Base-by-base conservation (phyloP, 2,329 filamentous ascomycete species). In the Orbilia javanica region DNA sequence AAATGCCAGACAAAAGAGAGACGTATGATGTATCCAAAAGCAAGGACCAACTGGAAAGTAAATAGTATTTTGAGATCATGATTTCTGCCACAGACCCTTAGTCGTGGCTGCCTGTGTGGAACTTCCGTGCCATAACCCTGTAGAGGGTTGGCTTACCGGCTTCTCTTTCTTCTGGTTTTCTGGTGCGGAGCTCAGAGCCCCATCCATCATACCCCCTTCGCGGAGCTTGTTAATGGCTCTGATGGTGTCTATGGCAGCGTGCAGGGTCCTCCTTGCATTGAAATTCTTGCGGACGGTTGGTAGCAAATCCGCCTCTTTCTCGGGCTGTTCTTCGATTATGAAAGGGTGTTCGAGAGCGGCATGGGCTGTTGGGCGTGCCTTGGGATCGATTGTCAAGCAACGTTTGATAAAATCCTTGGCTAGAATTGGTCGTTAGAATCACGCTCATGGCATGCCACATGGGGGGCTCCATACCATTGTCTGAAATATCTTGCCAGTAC, bases 401-500 rank as follows among this genome's bases (percentile, higher is more conserved):
- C 90, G 89, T 81, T 91, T 90, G 85, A 99, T 97, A 85, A 99
- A 99, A 81, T 97, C 92, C 82, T 96, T 92, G 48, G 95, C 93
- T 81, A 60, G 8, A 25, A 39, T 42, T 1, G n/a, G 5, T 7
- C 2, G 13, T 44, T 25, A 44, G 13, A 39, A 55, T 44, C 13
- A 36, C 34, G 15, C 3, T 20, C 13, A 3, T 7, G 27, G 55
- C 6, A 18, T 4, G 27, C 20, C 5, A 34, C 27, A 6, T n/a
- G 8, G 39, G 18, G 22, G n/a, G 5, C 1, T 10, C 11, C 57
- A 29, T 76, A 79, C 81, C 81, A 60, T 90, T 88, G 65, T 91
- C 88, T 25, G 93, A 97, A 79, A 99, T 95, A 78, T 93, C 93
- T 79, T 94, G 92, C 96, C 96, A 99, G 87, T 98, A 98, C 84